Conservation (phyloP, 2,329 filamentous ascomycete species). For the Sporothrix brasiliensis region DNA sequence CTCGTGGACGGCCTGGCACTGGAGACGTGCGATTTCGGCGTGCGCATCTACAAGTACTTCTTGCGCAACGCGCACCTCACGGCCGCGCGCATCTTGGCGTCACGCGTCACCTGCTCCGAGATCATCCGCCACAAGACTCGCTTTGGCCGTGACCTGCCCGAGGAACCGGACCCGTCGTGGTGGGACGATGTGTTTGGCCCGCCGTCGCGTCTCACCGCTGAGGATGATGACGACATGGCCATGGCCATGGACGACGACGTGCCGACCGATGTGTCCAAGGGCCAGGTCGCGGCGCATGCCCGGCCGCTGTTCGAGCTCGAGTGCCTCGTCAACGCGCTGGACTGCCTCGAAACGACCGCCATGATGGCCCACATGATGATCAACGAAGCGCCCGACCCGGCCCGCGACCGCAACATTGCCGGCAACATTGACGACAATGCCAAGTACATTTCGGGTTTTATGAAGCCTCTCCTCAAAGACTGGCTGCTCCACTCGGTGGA, state of each 20-base stretch:
- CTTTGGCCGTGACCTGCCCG: conserved; percentile 40
- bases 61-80: conserved; percentile 65
- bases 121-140: conserved; percentile 51
- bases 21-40: conserved; percentile 52
- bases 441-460: conserved; percentile 57
- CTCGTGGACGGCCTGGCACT: conserved; percentile 60
- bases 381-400: conserved; percentile 49
- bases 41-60: conserved; percentile 78
- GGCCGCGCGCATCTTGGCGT: conserved; percentile 58
- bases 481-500: conserved; percentile 63
- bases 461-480: conserved; percentile 64
- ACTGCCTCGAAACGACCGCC: conserved; percentile 68
- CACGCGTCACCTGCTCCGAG: conserved; percentile 54
- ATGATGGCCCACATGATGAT: conserved; percentile 58
- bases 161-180: conserved; percentile 44
- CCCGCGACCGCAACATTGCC: conserved; percentile 55
- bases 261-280: conserved; percentile 42
- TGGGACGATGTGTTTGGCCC: conserved; percentile 45
- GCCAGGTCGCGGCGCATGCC: conserved; percentile 57
- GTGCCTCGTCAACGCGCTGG: conserved; percentile 65
- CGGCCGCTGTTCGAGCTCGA: conserved; percentile 70
- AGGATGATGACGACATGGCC: conserved; percentile 37
- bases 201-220: background rate
- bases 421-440: conserved; percentile 58
- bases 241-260: conserved; percentile 43